Conservation (phyloP, 1,284 basidiomycete species). For the Mycena sp. region DNA sequence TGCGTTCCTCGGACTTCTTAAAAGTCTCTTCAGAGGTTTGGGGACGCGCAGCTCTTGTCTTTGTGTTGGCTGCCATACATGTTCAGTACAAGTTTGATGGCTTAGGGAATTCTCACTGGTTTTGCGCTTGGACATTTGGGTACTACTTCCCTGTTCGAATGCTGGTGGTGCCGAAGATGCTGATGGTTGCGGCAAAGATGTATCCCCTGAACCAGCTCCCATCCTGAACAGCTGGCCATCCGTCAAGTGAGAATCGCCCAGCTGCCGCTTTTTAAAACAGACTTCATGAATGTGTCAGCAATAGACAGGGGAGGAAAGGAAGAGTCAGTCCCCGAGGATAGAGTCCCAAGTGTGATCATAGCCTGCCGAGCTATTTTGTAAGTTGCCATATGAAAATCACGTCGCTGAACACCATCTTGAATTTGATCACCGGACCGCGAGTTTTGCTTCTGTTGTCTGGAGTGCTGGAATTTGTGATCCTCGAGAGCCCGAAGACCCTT, state of each 20-base stretch:
- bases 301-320: slow-evolving; percentile 15
- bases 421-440: slow-evolving; percentile 21
- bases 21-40: background rate
- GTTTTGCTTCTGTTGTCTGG: slow-evolving; percentile 20
- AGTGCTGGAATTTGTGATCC: slow-evolving; percentile 21
- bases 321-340: too few relatives aligned
- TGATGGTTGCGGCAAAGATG: too few relatives aligned
- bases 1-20: background rate
- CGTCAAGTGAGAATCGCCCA: slow-evolving; percentile 29
- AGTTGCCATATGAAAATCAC: background rate
- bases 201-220: too few relatives aligned
- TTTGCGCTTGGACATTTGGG: too few relatives aligned
- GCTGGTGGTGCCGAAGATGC: too few relatives aligned
- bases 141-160: too few relatives aligned
- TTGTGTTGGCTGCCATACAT: too few relatives aligned
- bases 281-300: slow-evolving; percentile 30
- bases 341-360: background rate
- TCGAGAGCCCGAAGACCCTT: slow-evolving; percentile 21
- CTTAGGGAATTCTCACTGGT: too few relatives aligned
- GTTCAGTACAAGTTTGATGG: too few relatives aligned
- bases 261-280: slow-evolving; percentile 26
- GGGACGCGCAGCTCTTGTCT: background rate
- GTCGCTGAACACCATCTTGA: background rate
- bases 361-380: background rate
- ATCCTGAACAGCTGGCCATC: slow-evolving; percentile 30